Evolutionary conservation across 1,284 basidiomycete genomes (phyloP).

Genomic region (Puccinia hordei): DNA sequence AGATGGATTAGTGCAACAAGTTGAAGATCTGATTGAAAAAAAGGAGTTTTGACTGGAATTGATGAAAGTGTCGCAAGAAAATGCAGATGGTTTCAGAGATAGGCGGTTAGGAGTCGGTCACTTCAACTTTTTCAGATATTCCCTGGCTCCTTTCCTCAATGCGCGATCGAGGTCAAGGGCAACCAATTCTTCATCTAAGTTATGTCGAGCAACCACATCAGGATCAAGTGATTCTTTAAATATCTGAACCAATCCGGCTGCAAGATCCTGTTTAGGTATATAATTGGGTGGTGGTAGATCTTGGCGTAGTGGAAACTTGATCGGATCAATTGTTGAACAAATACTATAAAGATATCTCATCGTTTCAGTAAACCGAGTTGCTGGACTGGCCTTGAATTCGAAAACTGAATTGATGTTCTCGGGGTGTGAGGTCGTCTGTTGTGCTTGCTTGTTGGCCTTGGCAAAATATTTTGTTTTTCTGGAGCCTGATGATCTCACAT

Average conservation of each 20-base stretch:
- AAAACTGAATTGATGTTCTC: not conserved
- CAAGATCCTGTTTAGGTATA: conserved; percentile 2
- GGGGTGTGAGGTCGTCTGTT: not conserved
- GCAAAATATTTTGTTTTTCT: conserved; percentile 14
- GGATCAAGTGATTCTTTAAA: conserved; percentile 11
- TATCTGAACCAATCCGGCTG: conserved; percentile 10
- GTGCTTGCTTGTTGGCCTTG: not conserved
- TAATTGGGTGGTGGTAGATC: conserved; percentile 5
- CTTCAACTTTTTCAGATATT: conserved; percentile 22
- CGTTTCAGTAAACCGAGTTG: not conserved
- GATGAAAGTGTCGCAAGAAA: too few species aligned
- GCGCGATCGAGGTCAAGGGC: conserved; percentile 23
- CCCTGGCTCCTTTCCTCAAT: conserved; percentile 21
- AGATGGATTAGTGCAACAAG: too few species aligned
- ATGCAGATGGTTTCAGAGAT: too few species aligned
- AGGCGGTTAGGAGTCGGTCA: not conserved
- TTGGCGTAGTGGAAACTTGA: conserved; percentile 1
- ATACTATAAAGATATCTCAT: conserved; percentile 21
- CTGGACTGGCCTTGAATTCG: not conserved
- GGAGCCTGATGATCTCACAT: conserved; percentile 1
- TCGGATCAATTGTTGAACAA: conserved; percentile 25
- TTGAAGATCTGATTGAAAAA: too few species aligned
- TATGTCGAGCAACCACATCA: conserved; percentile 23
- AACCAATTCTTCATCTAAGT: conserved; percentile 7
- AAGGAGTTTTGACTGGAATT: too few species aligned